phyloP scores from a whole-genome alignment of 768 basidiomycete species.

The Pleurotus eryngii region DNA sequence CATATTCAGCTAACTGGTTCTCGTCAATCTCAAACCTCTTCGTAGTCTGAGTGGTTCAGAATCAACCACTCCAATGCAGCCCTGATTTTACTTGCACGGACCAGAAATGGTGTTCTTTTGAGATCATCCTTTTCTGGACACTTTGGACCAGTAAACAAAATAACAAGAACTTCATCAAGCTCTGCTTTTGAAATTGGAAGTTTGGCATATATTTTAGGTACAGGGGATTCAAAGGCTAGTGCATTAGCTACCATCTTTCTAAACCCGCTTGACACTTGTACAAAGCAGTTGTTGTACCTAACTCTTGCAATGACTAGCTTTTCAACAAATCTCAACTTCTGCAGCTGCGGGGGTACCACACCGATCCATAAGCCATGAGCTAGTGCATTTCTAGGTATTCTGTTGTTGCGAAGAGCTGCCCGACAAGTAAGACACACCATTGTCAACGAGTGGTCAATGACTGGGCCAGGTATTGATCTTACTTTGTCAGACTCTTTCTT shows the following conservation, averaged over 20 bases:
- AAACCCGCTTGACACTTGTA: slow-evolving; percentile 21
- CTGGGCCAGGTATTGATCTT: slow-evolving; percentile 9
- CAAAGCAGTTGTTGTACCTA: slow-evolving; percentile 24
- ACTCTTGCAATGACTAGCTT: slow-evolving; percentile 20
- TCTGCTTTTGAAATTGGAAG: slow-evolving; percentile 21
- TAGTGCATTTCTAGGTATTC: slow-evolving; percentile 19
- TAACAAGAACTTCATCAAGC: slow-evolving; percentile 26
- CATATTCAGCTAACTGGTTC: slow-evolving; percentile 21
- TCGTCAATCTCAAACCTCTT: slow-evolving; percentile 26
- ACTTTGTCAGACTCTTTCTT: slow-evolving; percentile 11
- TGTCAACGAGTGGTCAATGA: slow-evolving; percentile 8
- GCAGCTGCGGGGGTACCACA: slow-evolving; percentile 22
- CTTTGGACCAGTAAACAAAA: slow-evolving; percentile 27
- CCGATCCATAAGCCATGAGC: slow-evolving; percentile 34
- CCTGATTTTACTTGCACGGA: slow-evolving; percentile 19
- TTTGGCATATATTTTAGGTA: slow-evolving; percentile 19
- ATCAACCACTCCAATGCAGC: slow-evolving; percentile 31
- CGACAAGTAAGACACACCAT: slow-evolving; percentile 8
- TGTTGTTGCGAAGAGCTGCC: slow-evolving; percentile 1
- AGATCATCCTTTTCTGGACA: slow-evolving; percentile 23
- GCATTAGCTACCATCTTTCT: slow-evolving; percentile 26
- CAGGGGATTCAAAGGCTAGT: slow-evolving; percentile 23
- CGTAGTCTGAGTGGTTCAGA: slow-evolving; percentile 30
- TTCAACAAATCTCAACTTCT: slow-evolving; percentile 23
- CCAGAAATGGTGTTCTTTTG: slow-evolving; percentile 22